Base-by-base conservation (phyloP, 2,329 filamentous ascomycete genomes). In the Elsinoe ampelina region DNA sequence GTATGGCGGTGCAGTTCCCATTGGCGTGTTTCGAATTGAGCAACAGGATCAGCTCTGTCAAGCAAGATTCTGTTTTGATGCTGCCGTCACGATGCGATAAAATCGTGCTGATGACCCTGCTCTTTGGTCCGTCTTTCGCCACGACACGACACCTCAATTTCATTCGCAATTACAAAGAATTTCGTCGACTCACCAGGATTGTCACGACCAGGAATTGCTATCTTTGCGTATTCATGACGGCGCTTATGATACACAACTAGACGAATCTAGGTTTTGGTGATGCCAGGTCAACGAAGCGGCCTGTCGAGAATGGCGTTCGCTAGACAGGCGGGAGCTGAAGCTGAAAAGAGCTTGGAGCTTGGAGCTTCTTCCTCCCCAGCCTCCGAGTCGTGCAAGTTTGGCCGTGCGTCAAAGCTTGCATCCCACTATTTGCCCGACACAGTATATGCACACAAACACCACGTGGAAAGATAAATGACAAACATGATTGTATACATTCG, bases 281-380 rank as follows among this genome's bases (percentile, higher is more conserved):
- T 52, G 48, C 48, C 48, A 36, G 48, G 48, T 52, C 48, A 52
- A 52, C 48, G n/a, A 52, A 36, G 32, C 20, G 45, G 41, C 41
- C 45, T 26, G 32, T 50, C 32, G 15, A 8, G 17, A 41, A 50
- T 50, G 45, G 32, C 26, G 45, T 35, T 50, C 17, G 45, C 32
- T 35, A 34, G 45, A 20, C 41, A 26, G 3, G 15, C 45, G 26
- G 45, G 45, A 50, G 45, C 45, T 50, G 45, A 36, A 50, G 45
- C 26, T 50, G 41, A n/a, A 19, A 12, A 42, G 41, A 30, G 26
- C 26, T 30, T 30, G 19, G 41, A 45, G 41, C 41, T 43, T 17
- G 38, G 6, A 3, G 5, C 22, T 22, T 17, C 41, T 43, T 43
- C 41, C 41, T 43, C 22, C 41, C 41, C 41, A 43, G 41, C 41